phyloP scores from a whole-genome alignment of 2,329 filamentous ascomycete genomes.

The Sphaerulina musiva region DNA sequence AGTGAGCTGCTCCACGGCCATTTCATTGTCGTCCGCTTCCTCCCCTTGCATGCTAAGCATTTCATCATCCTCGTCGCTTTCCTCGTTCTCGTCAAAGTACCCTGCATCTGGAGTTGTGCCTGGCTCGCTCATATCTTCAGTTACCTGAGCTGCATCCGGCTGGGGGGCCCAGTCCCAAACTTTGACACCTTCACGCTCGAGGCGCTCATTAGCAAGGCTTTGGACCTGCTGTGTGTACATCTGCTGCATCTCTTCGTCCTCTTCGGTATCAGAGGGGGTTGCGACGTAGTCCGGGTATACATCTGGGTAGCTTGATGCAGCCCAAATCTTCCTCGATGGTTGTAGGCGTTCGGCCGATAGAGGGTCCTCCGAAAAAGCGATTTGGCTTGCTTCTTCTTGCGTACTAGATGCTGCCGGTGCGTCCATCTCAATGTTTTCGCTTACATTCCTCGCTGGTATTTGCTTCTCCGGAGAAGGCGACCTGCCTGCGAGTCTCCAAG shows the following conservation, averaged over 20 bases:
- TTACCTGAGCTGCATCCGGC: slow-evolving; percentile 21
- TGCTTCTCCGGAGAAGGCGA: slow-evolving; percentile 63
- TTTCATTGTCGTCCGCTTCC: slow-evolving; percentile 1
- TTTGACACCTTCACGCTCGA: slow-evolving; percentile 10
- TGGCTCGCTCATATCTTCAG: slow-evolving; percentile 19
- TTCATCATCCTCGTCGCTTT: slow-evolving; percentile 6
- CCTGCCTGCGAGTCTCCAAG: slow-evolving; percentile 69
- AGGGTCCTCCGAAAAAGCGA: not conserved
- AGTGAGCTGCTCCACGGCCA: not conserved
- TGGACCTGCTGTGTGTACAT: slow-evolving; percentile 8
- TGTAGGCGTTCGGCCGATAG: too few species aligned
- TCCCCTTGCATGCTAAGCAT: not conserved
- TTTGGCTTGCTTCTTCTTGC: not conserved
- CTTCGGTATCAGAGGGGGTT: slow-evolving; percentile 19
- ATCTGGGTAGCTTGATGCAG: not conserved
- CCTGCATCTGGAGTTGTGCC: slow-evolving; percentile 13
- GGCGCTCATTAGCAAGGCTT: slow-evolving; percentile 5
- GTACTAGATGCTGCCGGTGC: not conserved
- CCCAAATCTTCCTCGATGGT: not conserved
- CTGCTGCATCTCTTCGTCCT: slow-evolving; percentile 19
- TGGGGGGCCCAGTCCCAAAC: slow-evolving; percentile 10
- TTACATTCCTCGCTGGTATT: not conserved
- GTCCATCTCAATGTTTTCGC: slow-evolving; percentile 1
- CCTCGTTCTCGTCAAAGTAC: slow-evolving; percentile 8
- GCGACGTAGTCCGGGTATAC: slow-evolving; percentile 7